These are phyloP conservation scores for Eimeria maxima DNA, from an alignment of 169 alveolate species.

Conservation along the genomic window DNA sequence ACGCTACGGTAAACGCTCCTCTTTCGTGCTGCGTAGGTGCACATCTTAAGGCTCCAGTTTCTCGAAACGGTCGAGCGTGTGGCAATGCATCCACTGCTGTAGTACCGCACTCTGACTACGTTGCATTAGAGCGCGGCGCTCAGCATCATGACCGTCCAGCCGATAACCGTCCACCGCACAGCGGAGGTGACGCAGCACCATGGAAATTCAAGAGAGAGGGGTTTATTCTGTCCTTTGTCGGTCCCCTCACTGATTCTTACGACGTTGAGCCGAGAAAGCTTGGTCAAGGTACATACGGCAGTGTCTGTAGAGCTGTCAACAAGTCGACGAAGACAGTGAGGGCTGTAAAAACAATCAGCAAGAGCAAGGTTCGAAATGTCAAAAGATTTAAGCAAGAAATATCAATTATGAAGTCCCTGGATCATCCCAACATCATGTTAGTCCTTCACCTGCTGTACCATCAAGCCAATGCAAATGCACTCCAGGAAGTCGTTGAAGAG, in stretches of 20 bases:
- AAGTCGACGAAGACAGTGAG: conserved; percentile 85
- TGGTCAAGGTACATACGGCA: conserved; percentile 87
- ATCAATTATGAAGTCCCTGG: conserved; percentile 87
- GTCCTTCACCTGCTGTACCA: neutral
- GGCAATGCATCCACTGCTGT: conserved; percentile 51
- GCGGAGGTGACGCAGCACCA: neutral
- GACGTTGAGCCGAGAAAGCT: conserved; percentile 83
- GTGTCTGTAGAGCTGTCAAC: conserved; percentile 85
- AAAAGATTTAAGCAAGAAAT: conserved; percentile 92
- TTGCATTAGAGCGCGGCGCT: neutral
- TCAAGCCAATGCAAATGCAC: neutral
- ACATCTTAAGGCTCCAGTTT: conserved; percentile 21
- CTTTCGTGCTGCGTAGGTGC: conserved; percentile 70
- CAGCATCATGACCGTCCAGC: neutral
- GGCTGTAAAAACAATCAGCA: conserved; percentile 91
- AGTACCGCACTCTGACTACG: conserved; percentile 28
- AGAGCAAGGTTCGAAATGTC: conserved; percentile 89
- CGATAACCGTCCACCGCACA: neutral
- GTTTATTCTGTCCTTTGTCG: conserved; percentile 79
- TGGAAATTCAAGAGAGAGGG: conserved; percentile 81
- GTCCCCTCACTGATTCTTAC: conserved; percentile 83
- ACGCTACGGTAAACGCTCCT: conserved; percentile 29
- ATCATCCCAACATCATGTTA: conserved; percentile 86
- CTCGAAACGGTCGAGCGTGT: conserved; percentile 49
- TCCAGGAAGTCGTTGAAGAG: neutral